Percentiles rank a stretch among this genome's conserved stretches.
phyloP scores from a whole-genome alignment of 2,329 filamentous ascomycete species.

The Nothomitra cinnamomea region DNA sequence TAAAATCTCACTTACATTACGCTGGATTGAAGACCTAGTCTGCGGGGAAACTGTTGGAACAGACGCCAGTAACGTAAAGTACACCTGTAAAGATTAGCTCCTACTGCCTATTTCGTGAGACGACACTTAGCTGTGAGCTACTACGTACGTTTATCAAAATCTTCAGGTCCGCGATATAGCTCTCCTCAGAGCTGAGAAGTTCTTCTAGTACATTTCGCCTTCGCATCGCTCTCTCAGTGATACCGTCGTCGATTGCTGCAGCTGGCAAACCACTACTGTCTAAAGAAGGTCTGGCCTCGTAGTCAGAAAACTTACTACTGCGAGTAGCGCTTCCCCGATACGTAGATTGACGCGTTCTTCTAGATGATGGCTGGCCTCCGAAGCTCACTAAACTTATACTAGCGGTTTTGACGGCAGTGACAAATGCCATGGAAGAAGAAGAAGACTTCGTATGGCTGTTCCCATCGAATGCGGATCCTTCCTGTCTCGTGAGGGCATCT shows the following conservation, averaged over 20 bases:
- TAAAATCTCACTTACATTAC: slow-evolving; percentile 63
- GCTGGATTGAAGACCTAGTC: slow-evolving; percentile 56
- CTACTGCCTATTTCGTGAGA: neutral
- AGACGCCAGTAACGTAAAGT: slow-evolving; percentile 59
- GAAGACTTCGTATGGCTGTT: slow-evolving; percentile 29
- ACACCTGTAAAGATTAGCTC: slow-evolving; percentile 34
- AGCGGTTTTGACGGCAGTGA: slow-evolving; percentile 66
- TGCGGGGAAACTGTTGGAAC: slow-evolving; percentile 46
- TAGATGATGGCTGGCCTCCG: slow-evolving; percentile 26
- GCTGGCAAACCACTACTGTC: slow-evolving; percentile 35
- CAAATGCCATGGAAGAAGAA: slow-evolving; percentile 59
- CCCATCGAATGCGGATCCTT: slow-evolving; percentile 13
- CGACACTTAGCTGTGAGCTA: neutral
- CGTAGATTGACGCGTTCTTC: neutral
- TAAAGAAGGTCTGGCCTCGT: slow-evolving; percentile 45
- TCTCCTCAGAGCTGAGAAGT: slow-evolving; percentile 69
- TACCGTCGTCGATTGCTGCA: slow-evolving; percentile 41
- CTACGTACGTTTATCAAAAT: slow-evolving; percentile 63
- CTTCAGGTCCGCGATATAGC: slow-evolving; percentile 74
- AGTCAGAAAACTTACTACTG: slow-evolving; percentile 39
- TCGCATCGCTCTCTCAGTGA: slow-evolving; percentile 54
- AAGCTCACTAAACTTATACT: slow-evolving; percentile 60
- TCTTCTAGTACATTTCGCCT: slow-evolving; percentile 72
- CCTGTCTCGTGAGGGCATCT: neutral
- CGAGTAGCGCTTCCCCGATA: slow-evolving; percentile 43